Base-by-base conservation (phyloP, 768 basidiomycete genomes). In the Tylopilus sp. region DNA sequence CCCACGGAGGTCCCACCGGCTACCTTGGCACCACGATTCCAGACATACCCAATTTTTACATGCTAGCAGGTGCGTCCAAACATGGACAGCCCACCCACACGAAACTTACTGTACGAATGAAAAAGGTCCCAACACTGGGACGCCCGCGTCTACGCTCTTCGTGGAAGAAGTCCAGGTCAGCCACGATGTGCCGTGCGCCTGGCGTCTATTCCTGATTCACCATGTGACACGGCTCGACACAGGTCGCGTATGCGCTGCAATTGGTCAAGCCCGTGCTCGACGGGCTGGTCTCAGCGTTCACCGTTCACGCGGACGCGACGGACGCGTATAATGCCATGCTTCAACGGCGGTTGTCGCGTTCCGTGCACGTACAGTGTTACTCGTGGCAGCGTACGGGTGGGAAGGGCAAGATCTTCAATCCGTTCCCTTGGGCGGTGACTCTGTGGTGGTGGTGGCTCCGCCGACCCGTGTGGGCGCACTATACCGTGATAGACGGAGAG, bases 321-420 rank as follows among this genome's bases (percentile, higher is more conserved):
- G 61, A 68, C 40, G 55, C 55, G 10, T 65, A 66, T 50, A 71
- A 71, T 20, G 54, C 39, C 26, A 54, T 48, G 15, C 36, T 65
- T 21, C 59, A 66, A 44, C 45, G 41, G 40, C 44, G 55, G 4
- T 6, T 66, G 6, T 55, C 61, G 30, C 57, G 36, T 13, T 56
- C 55, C 8, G 56, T 60, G 42, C 68, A 66, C 18, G 35, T 60
- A 30, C 57, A 65, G 9, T 77, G 73, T 53, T 44, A 55, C 18
- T 75, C 76, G 12, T 79, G 75, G 74, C 73, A 76, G 54, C 71
- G 71, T 2, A 61, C 59, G 1, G 66, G 65, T 8, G 64, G 69
- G 6, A 64, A 47, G 6, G 76, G 76, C 4, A 76, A 71, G 51
- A 57, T 70, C 7, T 68, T 64, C 26, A 65, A 58, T 42, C 67